Evolutionary conservation across 495 filamentous ascomycete species (phyloP), one percentile per base, ranked within the genome.

Genomic region (Lichenothelia convexa): DNA sequence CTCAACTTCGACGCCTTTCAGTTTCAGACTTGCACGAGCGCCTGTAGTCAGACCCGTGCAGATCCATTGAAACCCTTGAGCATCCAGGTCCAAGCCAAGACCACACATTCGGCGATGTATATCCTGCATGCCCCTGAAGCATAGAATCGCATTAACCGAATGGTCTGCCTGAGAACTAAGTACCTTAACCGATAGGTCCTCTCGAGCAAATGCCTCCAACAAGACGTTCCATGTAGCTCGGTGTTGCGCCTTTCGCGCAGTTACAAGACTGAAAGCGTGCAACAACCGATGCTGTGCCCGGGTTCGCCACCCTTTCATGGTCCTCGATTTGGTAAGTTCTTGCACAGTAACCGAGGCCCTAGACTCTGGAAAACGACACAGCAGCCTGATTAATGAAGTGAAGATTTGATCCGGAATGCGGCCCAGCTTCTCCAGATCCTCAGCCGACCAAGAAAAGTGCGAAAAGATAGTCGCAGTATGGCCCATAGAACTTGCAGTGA

Each of bases 361-460:
- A n/a, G 9, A n/a, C 35, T 33, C 51, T 48, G 21, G 44, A 46
- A 36, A 61, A 21, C 39, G 55, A 41, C 39, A 59, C 15, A 72
- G 44, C 30, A 73, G 61, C 3, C 43, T 35, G 22, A 74, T 59
- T 33, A 68, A 68, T 9, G 68, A 56, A 3, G 54, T 50, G 32
- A 71, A 62, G 2, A 73, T 38, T 31, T 49, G 41, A 11, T 54
- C 53, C 5, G 63, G 53, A 13, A 17, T 9, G 66, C 30, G 4
- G 38, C 41, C 32, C 45, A 38, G 5, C 48, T 33, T 26, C 38
- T 32, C 19, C 5, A n/a, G n/a, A n/a, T 34, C 45, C n/a, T 15
- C 35, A 32, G 17, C 41, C 31, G 30, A 49, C 41, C 18, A 47
- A 44, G 8, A 36, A 33, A 7, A 44, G 27, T 6, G 45, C 36